Percentiles rank a stretch among this genome's conserved stretches.
Conservation (phyloP, 257 asterid species). For the Fraxinus pennsylvanica region DNA sequence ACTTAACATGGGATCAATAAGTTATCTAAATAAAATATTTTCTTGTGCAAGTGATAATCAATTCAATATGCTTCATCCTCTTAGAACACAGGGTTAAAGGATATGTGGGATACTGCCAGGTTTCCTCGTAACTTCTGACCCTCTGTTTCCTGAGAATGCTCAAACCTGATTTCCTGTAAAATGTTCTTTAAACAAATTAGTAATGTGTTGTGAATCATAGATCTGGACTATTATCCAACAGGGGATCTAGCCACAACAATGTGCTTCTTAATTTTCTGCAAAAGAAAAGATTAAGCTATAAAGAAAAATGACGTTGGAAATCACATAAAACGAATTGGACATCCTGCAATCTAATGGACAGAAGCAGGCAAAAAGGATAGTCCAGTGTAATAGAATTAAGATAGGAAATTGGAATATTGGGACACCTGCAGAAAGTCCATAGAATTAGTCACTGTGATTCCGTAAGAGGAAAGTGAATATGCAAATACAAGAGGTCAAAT, state of each 20-base stretch:
- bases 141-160: background rate
- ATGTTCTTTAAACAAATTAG: no score
- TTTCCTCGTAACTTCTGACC: background rate
- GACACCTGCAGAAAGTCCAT: background rate
- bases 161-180: background rate
- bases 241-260: background rate
- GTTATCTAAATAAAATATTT: no score
- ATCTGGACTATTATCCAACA: no score
- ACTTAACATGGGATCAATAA: no score
- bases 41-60: no score
- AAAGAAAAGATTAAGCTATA: background rate
- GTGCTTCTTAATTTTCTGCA: no score
- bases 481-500: background rate
- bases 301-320: background rate
- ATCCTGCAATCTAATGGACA: background rate
- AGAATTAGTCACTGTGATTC: background rate
- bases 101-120: background rate
- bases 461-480: background rate
- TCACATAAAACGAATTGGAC: background rate
- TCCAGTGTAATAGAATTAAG: background rate
- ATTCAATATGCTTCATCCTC: no score
- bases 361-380: background rate
- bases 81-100: no score
- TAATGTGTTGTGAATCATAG: no score
- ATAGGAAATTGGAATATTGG: background rate